These are phyloP conservation scores for Gaillardinia entomophila DNA, from an alignment of 805 yeast genomes.

Conservation along the genomic window DNA sequence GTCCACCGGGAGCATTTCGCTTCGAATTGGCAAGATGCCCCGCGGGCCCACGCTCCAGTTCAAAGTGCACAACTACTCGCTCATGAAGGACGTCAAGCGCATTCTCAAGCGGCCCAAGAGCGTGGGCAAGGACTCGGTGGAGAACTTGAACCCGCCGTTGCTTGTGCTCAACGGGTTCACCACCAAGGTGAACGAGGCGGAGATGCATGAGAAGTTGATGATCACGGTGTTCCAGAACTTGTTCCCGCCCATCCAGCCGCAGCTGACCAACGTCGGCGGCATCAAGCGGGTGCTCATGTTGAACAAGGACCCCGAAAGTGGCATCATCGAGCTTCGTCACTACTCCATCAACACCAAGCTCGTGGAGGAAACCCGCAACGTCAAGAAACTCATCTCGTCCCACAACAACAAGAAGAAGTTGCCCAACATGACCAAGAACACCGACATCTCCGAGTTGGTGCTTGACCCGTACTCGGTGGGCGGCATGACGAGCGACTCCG, in stretches of 20 bases:
- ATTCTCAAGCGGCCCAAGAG: slow-evolving; percentile 76
- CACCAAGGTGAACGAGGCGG: slow-evolving; percentile 55
- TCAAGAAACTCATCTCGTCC: slow-evolving; percentile 63
- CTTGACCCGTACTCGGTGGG: slow-evolving; percentile 79
- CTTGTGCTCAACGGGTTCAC: slow-evolving; percentile 87
- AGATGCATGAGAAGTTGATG: slow-evolving; percentile 70
- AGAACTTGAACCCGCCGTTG: slow-evolving; percentile 75
- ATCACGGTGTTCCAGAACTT: slow-evolving; percentile 91
- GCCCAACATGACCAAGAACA: slow-evolving; percentile 63
- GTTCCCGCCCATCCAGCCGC: slow-evolving; percentile 93
- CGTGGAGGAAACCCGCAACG: slow-evolving; percentile 69
- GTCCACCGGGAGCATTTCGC: slow-evolving; percentile 69
- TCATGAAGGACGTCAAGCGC: slow-evolving; percentile 72
- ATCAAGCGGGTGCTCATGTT: slow-evolving; percentile 84
- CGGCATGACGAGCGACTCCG: slow-evolving; percentile 84
- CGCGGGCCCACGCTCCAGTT: slow-evolving; percentile 92
- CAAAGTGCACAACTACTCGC: slow-evolving; percentile 67
- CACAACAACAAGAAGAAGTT: slow-evolving; percentile 53
- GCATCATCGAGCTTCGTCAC: slow-evolving; percentile 79
- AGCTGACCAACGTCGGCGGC: slow-evolving; percentile 61
- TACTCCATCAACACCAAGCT: slow-evolving; percentile 81
- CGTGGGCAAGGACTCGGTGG: slow-evolving; percentile 55
- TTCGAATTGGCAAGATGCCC: slow-evolving; percentile 83
- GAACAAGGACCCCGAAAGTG: slow-evolving; percentile 65
- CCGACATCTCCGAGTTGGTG: slow-evolving; percentile 78